phyloP scores from a whole-genome alignment of 2,329 filamentous ascomycete species.

The Penicillium expansum region DNA sequence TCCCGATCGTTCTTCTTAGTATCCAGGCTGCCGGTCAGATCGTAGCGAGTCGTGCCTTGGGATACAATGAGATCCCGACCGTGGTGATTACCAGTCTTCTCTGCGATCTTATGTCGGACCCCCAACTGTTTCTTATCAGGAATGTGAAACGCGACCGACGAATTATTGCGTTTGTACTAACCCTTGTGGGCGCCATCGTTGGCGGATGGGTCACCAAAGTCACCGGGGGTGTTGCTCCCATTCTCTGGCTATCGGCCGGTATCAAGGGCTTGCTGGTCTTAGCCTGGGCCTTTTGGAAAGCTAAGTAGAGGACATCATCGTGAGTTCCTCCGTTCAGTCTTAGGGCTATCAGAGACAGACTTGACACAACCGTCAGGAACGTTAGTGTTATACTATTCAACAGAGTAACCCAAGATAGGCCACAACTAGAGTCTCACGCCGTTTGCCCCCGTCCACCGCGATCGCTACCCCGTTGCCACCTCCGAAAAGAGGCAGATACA shows the following conservation, averaged over 20 bases:
- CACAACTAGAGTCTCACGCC: background rate
- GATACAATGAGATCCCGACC: slow-evolving; percentile 32
- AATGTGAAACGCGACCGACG: slow-evolving; percentile 31
- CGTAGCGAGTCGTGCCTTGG: slow-evolving; percentile 28
- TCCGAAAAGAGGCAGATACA: background rate
- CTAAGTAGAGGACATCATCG: background rate
- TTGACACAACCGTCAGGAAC: background rate
- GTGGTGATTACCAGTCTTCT: slow-evolving; percentile 32
- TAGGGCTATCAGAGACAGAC: too few relatives aligned
- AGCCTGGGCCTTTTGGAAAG: slow-evolving; percentile 24
- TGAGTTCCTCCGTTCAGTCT: background rate
- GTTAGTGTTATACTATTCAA: background rate
- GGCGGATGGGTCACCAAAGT: slow-evolving; percentile 32
- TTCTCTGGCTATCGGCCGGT: slow-evolving; percentile 26
- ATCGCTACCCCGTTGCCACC: background rate
- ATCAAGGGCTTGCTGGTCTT: slow-evolving; percentile 23
- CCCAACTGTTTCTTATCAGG: slow-evolving; percentile 26
- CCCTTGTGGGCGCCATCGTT: slow-evolving; percentile 27
- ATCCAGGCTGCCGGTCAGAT: slow-evolving; percentile 36
- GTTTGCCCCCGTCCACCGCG: background rate
- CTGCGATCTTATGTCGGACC: slow-evolving; percentile 30
- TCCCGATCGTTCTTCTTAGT: slow-evolving; percentile 31
- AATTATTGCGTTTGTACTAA: slow-evolving; percentile 27
- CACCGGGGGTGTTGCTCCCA: slow-evolving; percentile 22
- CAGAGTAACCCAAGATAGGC: too few relatives aligned